Evolutionary conservation across 768 basidiomycete genomes (phyloP).

Genomic region (Leccinum disarticulatum): DNA sequence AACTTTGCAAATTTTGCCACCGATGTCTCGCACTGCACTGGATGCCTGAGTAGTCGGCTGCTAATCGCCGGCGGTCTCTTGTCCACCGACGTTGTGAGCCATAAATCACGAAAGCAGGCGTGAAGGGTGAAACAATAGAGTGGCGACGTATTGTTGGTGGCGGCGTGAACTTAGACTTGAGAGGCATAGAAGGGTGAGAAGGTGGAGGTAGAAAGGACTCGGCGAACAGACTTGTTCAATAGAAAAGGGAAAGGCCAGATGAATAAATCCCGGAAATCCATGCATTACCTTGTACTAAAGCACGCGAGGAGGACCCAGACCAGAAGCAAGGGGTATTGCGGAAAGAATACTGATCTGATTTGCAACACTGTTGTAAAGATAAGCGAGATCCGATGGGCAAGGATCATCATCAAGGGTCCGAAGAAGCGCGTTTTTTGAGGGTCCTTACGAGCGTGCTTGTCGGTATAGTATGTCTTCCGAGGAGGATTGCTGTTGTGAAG

Average conservation of each 20-base stretch:
- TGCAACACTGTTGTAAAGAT: slow-evolving; percentile 5
- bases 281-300: slow-evolving; percentile 2
- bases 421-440: neutral
- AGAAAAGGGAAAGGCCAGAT: neutral
- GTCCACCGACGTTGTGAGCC: neutral
- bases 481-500: neutral
- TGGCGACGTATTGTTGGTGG: neutral
- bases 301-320: neutral
- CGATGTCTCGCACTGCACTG: slow-evolving; percentile 1
- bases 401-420: neutral
- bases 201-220: neutral
- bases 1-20: neutral
- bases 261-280: neutral
- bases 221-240: neutral
- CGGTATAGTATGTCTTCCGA: no score
- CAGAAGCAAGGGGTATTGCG: neutral
- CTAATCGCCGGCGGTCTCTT: neutral
- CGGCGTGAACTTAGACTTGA: neutral
- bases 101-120: neutral
- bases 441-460: neutral
- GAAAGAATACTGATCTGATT: slow-evolving; percentile 3
- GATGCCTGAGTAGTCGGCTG: neutral
- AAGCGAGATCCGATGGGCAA: neutral
- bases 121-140: neutral
- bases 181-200: neutral